Conservation (phyloP, 495 filamentous ascomycete genomes). For the Parathielavia appendiculata region DNA sequence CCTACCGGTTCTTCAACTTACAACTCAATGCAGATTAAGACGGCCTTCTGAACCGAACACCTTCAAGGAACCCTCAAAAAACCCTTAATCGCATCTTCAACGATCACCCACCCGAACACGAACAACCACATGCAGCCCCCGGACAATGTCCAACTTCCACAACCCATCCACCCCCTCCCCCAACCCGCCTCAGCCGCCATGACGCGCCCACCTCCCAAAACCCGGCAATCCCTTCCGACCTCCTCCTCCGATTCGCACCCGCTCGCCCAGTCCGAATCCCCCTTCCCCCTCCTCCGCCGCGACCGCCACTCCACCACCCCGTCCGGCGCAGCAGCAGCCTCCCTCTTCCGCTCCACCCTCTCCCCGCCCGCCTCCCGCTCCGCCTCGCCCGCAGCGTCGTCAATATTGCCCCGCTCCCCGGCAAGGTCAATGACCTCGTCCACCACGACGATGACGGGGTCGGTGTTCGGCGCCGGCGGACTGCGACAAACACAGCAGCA, state of each 20-base stretch:
- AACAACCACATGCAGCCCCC: conserved; percentile 38
- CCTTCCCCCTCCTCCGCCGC: conserved; percentile 46
- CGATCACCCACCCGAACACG: neutral
- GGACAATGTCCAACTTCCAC: conserved; percentile 38
- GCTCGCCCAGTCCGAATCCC: conserved; percentile 40
- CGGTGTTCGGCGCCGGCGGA: conserved; percentile 39
- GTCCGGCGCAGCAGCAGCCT: conserved; percentile 25
- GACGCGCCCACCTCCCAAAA: conserved; percentile 23
- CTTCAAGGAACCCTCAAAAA: neutral
- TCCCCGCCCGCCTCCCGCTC: conserved; percentile 51
- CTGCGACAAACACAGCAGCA: conserved; percentile 12
- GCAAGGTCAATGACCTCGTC: conserved; percentile 32
- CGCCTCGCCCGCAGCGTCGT: conserved; percentile 51
- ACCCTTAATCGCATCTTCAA: too few relatives aligned
- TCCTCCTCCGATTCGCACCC: conserved; percentile 44
- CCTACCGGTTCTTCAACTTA: too few relatives aligned
- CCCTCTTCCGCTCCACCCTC: conserved; percentile 54
- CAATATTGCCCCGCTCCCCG: conserved; percentile 41
- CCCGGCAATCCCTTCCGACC: conserved; percentile 35
- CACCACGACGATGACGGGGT: conserved; percentile 26
- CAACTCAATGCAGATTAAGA: neutral
- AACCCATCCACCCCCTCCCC: conserved; percentile 41
- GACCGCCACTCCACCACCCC: conserved; percentile 37
- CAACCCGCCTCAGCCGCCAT: conserved; percentile 36
- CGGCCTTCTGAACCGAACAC: too few relatives aligned